Evolutionary conservation across 768 basidiomycete genomes (phyloP).

Genomic region (Lentinula guzmanii): DNA sequence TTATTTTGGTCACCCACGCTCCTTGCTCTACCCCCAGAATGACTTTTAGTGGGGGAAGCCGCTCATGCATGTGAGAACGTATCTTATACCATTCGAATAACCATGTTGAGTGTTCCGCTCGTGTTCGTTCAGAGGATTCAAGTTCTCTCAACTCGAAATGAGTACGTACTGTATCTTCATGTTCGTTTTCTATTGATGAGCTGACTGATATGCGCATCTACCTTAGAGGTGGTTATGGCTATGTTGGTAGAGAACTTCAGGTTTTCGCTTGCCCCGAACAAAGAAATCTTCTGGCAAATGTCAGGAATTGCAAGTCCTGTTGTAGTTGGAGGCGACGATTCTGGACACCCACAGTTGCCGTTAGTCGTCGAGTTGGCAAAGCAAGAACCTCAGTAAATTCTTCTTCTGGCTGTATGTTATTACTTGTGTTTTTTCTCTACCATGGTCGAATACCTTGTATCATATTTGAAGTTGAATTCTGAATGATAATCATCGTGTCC

Average conservation of each 20-base stretch:
- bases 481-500: too few relatives aligned
- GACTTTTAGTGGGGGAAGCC: slow-evolving; percentile 5
- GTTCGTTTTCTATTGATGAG: too few relatives aligned
- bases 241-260: slow-evolving; percentile 4
- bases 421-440: not conserved
- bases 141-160: slow-evolving; percentile 8
- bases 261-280: not conserved
- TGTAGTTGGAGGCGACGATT: not conserved
- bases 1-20: too few relatives aligned
- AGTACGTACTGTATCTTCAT: not conserved
- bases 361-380: not conserved
- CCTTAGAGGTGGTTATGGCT: not conserved
- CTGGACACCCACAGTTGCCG: not conserved
- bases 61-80: slow-evolving; percentile 1
- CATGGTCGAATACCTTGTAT: not conserved
- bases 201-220: too few relatives aligned
- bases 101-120: not conserved
- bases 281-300: slow-evolving; percentile 7
- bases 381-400: not conserved
- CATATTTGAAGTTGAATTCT: too few relatives aligned
- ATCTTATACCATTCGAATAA: too few relatives aligned
- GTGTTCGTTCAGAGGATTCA: slow-evolving; percentile 2
- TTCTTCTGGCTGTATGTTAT: not conserved
- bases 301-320: not conserved
- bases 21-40: not conserved